Conservation (phyloP, 1,284 basidiomycete species). For the Xanthoconium separans region DNA sequence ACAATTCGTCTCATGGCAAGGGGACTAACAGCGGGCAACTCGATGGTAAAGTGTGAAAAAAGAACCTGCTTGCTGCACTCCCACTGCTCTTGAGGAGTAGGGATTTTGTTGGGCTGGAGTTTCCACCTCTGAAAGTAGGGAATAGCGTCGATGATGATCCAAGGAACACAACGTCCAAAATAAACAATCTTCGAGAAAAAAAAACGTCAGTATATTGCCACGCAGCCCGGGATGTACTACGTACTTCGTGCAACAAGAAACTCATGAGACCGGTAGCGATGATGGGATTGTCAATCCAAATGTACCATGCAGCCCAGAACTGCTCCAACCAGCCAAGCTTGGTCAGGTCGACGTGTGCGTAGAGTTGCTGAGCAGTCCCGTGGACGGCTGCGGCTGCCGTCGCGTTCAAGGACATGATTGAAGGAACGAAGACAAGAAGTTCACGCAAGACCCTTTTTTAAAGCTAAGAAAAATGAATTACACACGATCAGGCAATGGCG, state of each 20-base stretch:
- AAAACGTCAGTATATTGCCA: not conserved
- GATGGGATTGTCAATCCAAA: slow-evolving; percentile 85
- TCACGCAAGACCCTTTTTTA: slow-evolving; percentile 3
- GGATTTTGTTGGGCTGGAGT: slow-evolving; percentile 85
- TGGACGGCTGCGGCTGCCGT: slow-evolving; percentile 29
- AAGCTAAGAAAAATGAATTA: slow-evolving; percentile 10
- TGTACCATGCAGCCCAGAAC: slow-evolving; percentile 83
- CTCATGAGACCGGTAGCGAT: slow-evolving; percentile 95
- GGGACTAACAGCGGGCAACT: slow-evolving; percentile 78
- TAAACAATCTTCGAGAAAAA: slow-evolving; percentile 73
- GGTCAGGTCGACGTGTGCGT: slow-evolving; percentile 60
- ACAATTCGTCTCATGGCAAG: not conserved
- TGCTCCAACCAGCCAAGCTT: slow-evolving; percentile 76
- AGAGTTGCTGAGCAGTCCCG: slow-evolving; percentile 41
- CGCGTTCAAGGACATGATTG: slow-evolving; percentile 37
- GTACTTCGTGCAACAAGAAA: slow-evolving; percentile 91
- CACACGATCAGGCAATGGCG: slow-evolving; percentile 16
- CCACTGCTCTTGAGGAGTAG: slow-evolving; percentile 86
- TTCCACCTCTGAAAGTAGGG: slow-evolving; percentile 97
- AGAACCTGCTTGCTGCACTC: slow-evolving; percentile 95
- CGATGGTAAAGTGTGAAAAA: slow-evolving; percentile 95
- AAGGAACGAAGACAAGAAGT: not conserved
- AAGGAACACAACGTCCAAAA: slow-evolving; percentile 94
- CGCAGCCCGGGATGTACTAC: slow-evolving; percentile 24
- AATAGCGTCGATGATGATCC: slow-evolving; percentile 94